Conservation (phyloP, 2,329 filamentous ascomycete species). For the Stylonectria norvegica region DNA sequence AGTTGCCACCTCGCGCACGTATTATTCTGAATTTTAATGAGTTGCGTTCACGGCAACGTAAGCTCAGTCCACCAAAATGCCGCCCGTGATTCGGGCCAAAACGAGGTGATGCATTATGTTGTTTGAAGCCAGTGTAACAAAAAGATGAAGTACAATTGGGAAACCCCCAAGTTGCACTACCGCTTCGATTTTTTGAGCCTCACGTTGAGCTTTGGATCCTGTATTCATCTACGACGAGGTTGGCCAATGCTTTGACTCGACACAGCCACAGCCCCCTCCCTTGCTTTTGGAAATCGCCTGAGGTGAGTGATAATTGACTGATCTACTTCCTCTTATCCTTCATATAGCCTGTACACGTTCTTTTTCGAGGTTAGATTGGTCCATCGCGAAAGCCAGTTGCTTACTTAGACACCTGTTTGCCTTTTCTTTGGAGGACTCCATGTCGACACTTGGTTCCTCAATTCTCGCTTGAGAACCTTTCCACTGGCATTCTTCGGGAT, state of each 20-base stretch:
- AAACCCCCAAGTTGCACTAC: neutral
- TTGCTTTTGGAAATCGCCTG: neutral
- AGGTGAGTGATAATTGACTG: neutral
- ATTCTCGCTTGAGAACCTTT: conserved; percentile 3
- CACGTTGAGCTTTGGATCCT: neutral
- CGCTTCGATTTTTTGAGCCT: neutral
- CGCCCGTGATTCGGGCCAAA: neutral
- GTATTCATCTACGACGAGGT: neutral
- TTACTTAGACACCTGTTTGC: neutral
- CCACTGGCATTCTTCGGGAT: conserved; percentile 6
- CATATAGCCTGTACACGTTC: neutral
- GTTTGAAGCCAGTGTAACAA: no score
- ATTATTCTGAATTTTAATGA: neutral
- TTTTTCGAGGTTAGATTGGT: neutral
- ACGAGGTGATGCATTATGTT: neutral
- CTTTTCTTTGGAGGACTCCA: neutral
- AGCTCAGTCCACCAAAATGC: neutral
- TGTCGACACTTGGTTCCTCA: neutral
- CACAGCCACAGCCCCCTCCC: neutral
- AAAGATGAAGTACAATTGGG: neutral
- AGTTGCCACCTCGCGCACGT: neutral
- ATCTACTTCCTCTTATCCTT: neutral
- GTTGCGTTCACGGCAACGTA: neutral
- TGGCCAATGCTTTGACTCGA: neutral
- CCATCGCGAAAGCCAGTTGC: neutral